Percentiles rank a stretch among this genome's conserved stretches.
These are phyloP conservation scores for Mycena galericulata DNA, from an alignment of 768 basidiomycete genomes.

Conservation along the genomic window DNA sequence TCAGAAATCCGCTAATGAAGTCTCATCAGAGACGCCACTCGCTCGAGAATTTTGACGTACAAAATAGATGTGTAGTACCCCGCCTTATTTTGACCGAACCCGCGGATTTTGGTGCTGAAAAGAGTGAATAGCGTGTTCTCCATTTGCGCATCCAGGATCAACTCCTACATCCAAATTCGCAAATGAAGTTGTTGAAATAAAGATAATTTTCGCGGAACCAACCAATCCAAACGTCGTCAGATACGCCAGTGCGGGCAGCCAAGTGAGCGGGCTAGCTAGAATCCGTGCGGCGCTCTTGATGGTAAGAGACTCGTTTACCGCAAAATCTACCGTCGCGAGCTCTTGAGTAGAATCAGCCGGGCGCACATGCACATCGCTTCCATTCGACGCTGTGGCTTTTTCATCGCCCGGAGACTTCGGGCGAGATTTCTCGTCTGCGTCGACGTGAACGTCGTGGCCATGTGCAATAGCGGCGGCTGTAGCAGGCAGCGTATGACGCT, in stretches of 20 bases:
- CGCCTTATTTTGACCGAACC: conserved; percentile 62
- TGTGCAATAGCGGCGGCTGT: conserved; percentile 36
- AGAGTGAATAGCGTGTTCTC: conserved; percentile 57
- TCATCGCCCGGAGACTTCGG: conserved; percentile 42
- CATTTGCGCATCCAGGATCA: conserved; percentile 66
- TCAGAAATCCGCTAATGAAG: conserved; percentile 58
- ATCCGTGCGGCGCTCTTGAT: conserved; percentile 45
- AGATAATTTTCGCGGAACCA: background rate
- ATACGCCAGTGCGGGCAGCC: conserved; percentile 67
- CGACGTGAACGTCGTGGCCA: conserved; percentile 34
- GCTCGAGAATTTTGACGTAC: conserved; percentile 6
- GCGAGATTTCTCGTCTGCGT: conserved; percentile 38
- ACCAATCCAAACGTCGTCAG: conserved; percentile 64
- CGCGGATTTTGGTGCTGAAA: conserved; percentile 46
- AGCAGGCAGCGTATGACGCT: conserved; percentile 55
- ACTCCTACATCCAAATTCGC: conserved; percentile 47
- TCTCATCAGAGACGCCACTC: background rate
- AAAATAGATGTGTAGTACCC: conserved; percentile 60
- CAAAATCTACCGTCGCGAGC: conserved; percentile 53
- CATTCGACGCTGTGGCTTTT: conserved; percentile 40
- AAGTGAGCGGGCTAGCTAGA: conserved; percentile 58
- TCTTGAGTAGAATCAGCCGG: conserved; percentile 23
- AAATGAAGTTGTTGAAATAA: no score
- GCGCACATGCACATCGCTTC: conserved; percentile 35
- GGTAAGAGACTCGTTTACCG: conserved; percentile 60